Evolutionary conservation across 768 basidiomycete genomes (phyloP).

Genomic region (Boletus sp.): DNA sequence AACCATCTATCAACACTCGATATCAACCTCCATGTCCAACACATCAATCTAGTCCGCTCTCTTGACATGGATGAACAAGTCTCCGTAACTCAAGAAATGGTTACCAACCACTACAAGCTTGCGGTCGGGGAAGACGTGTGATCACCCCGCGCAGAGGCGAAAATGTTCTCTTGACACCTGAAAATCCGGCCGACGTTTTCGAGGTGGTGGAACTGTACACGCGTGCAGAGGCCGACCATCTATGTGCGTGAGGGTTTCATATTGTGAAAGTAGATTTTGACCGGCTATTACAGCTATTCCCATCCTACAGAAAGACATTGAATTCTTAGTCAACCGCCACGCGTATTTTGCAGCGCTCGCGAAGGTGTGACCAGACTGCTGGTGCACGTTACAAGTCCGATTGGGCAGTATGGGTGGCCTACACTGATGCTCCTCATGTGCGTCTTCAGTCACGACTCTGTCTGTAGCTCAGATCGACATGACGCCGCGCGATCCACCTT

Average conservation of each 20-base stretch:
- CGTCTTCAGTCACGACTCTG: constrained; percentile 23
- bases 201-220: constrained; percentile 63
- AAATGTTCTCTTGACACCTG: constrained; percentile 48
- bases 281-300: constrained; percentile 56
- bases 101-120: constrained; percentile 56
- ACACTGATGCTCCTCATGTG: constrained; percentile 77
- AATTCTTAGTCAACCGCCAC: constrained; percentile 49
- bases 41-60: no score
- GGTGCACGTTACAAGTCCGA: constrained; percentile 66
- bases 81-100: constrained; percentile 60
- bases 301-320: constrained; percentile 63
- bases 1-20: constrained; percentile 57
- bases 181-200: constrained; percentile 50
- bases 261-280: constrained; percentile 14
- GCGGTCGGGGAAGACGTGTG: constrained; percentile 71
- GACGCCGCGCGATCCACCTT: constrained; percentile 68
- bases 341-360: constrained; percentile 31
- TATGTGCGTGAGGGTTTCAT: constrained; percentile 55
- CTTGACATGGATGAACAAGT: no score
- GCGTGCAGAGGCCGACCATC: constrained; percentile 70
- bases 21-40: no score
- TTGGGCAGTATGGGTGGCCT: constrained; percentile 73
- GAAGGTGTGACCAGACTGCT: constrained; percentile 48
- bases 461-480: constrained; percentile 35
- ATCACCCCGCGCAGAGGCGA: constrained; percentile 63